phyloP scores from a whole-genome alignment of 768 basidiomycete genomes.

The Gymnopilus junonius region DNA sequence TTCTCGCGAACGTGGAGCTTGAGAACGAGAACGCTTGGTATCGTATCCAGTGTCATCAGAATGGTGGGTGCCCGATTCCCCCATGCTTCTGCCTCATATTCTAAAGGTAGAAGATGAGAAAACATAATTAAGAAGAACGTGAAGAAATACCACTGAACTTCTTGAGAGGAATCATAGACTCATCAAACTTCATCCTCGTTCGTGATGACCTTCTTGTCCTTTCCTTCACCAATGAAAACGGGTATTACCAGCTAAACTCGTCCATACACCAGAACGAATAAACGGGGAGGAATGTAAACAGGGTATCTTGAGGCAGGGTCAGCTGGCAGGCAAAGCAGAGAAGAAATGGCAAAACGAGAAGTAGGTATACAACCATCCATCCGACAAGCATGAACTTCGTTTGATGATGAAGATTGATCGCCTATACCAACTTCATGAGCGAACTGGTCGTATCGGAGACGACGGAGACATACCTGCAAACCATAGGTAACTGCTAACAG shows the following conservation, averaged over 20 bases:
- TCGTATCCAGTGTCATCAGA: slow-evolving; percentile 77
- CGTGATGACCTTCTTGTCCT: slow-evolving; percentile 91
- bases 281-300: slow-evolving; percentile 89
- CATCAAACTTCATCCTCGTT: slow-evolving; percentile 96
- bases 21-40: slow-evolving; percentile 65
- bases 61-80: slow-evolving; percentile 73
- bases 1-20: slow-evolving; percentile 55
- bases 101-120: slow-evolving; percentile 42
- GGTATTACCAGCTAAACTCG: slow-evolving; percentile 93
- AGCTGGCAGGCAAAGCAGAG: not conserved
- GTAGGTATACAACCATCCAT: slow-evolving; percentile 95
- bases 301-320: slow-evolving; percentile 69
- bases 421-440: slow-evolving; percentile 42
- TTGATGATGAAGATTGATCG: slow-evolving; percentile 94
- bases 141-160: slow-evolving; percentile 86
- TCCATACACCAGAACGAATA: slow-evolving; percentile 99
- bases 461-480: slow-evolving; percentile 63
- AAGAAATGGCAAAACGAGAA: slow-evolving; percentile 68
- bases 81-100: slow-evolving; percentile 95
- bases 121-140: not conserved
- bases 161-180: slow-evolving; percentile 97
- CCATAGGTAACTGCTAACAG: slow-evolving; percentile 92
- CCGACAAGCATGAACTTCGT: slow-evolving; percentile 96
- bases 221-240: slow-evolving; percentile 94
- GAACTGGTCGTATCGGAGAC: not conserved